Evolutionary conservation across 345 rosid genomes (phyloP), one percentile per base, ranked within the genome.

Genomic region (Linum trigynum): DNA sequence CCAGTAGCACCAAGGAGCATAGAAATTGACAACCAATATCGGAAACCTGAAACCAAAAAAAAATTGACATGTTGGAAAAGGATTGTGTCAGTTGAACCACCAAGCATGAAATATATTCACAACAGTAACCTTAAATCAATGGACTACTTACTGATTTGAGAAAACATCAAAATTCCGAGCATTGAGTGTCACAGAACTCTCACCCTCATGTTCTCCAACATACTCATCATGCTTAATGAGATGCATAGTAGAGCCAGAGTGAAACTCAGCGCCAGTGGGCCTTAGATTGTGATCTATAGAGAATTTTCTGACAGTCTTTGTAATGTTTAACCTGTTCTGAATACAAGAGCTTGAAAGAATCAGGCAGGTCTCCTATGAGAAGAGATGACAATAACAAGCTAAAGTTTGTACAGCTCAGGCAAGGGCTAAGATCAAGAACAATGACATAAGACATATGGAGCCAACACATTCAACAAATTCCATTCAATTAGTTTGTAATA

Each of bases 1-100:
- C 96, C 96, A 95, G 75, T 77, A 79, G 80, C 99, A 95, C 99
- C 99, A 95, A 15, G 96, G 98, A 72, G 98, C 98, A 78, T 62
- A 87, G 82, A 95, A 95, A 79, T 95, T 95, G 69, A 95, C 96
- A 55, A 79, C 89, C 79, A 90, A 74, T 77, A 95, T 81, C 39
- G 94, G 94, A 77, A 76, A 83, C 78, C 99, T 95, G 91, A 64
- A 73, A 68, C 69, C 42, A 68, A 72, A 15, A 17, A 50, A 59
- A 40, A 17, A 59, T 37, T 57, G 7, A 32, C 39, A 39, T 32
- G 39, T 17, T 41, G 23, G 50, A 59, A 61, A 23, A 12, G 61
- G 56, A 48, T 32, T 35, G 17, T 40, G 38, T 66, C 73, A 53
- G 45, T 37, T 3, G 14, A 48, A 48, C 51, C 10, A 45, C 7